A percentile compares a stretch with the other conserved stretches of the same genome.
These are phyloP conservation scores for Rhodotorula taiwanensis DNA, from an alignment of 768 basidiomycete genomes.

Conservation along the genomic window DNA sequence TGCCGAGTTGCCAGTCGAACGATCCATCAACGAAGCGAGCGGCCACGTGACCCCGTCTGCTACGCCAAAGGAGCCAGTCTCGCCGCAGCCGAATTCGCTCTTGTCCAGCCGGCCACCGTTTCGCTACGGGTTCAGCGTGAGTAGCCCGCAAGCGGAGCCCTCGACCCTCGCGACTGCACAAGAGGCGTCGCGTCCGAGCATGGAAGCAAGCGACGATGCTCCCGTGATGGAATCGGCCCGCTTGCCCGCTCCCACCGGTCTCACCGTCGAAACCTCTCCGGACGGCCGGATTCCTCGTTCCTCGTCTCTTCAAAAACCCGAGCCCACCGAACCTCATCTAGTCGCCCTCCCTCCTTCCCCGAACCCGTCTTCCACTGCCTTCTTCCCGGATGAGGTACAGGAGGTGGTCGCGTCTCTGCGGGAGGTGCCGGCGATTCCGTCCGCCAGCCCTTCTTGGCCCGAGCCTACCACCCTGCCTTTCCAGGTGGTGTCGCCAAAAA, in stretches of 20 bases:
- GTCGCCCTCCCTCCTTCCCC: slow-evolving; percentile 22
- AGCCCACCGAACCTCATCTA: neutral
- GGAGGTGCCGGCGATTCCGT: too few relatives aligned
- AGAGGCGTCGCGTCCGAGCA: neutral
- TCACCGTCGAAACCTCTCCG: neutral
- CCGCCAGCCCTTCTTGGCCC: slow-evolving; percentile 8
- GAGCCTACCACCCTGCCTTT: slow-evolving; percentile 6
- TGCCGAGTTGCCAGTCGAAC: neutral
- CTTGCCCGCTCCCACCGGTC: neutral
- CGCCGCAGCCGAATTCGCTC: neutral
- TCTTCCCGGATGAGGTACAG: slow-evolving; percentile 1
- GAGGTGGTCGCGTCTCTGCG: slow-evolving; percentile 1
- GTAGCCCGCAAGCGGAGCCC: too few relatives aligned
- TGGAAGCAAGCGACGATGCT: too few relatives aligned
- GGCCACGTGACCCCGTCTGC: neutral
- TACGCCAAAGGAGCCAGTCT: too few relatives aligned
- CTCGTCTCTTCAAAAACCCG: slow-evolving; percentile 12
- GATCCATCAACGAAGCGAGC: neutral
- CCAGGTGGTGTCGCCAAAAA: neutral
- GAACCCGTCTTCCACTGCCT: neutral
- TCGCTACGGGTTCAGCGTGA: too few relatives aligned
- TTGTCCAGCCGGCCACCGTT: slow-evolving; percentile 7
- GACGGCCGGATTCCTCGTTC: slow-evolving; percentile 13
- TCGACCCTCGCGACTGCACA: neutral
- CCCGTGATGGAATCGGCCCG: too few relatives aligned